Evolutionary conservation across 345 rosid species (phyloP).

Genomic region (Geranium rotundifolium): DNA sequence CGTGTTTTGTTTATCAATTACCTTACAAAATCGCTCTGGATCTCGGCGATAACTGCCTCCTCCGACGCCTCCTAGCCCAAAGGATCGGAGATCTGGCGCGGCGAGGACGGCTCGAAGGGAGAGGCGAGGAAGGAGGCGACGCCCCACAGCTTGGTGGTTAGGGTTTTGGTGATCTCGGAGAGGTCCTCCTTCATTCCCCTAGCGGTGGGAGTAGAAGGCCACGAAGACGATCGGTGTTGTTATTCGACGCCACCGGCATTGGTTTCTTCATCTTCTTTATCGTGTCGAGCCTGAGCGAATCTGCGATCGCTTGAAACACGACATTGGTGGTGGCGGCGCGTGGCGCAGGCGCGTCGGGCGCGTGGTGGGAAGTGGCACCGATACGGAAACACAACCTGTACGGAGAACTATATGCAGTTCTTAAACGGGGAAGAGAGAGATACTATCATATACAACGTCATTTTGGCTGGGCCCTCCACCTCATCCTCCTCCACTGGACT

Average conservation of each 20-base stretch:
- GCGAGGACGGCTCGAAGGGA: constrained; percentile 23
- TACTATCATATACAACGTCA: no score
- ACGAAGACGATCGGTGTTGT: constrained; percentile 7
- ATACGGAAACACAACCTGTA: no score
- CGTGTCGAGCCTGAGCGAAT: constrained; percentile 40
- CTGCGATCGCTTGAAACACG: constrained; percentile 52
- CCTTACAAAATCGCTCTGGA: constrained; percentile 35
- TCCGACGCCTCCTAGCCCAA: background rate
- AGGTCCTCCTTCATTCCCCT: constrained; percentile 89
- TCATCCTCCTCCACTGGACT: background rate
- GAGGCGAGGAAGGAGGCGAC: constrained; percentile 94
- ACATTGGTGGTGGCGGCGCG: constrained; percentile 25
- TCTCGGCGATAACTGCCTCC: constrained; percentile 39
- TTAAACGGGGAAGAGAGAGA: no score
- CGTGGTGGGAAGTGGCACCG: no score
- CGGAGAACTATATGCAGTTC: no score
- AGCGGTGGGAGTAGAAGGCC: constrained; percentile 16
- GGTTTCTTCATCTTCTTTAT: constrained; percentile 2
- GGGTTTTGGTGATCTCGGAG: constrained; percentile 64
- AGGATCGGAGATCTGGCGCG: constrained; percentile 10
- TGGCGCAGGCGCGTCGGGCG: background rate
- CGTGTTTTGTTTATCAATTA: no score
- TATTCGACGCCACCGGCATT: constrained; percentile 9
- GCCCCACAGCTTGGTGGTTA: constrained; percentile 73
- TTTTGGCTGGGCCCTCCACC: constrained; percentile 5